phyloP scores from a whole-genome alignment of 352 stramenopile genomes.

The Phytophthora sp. region DNA sequence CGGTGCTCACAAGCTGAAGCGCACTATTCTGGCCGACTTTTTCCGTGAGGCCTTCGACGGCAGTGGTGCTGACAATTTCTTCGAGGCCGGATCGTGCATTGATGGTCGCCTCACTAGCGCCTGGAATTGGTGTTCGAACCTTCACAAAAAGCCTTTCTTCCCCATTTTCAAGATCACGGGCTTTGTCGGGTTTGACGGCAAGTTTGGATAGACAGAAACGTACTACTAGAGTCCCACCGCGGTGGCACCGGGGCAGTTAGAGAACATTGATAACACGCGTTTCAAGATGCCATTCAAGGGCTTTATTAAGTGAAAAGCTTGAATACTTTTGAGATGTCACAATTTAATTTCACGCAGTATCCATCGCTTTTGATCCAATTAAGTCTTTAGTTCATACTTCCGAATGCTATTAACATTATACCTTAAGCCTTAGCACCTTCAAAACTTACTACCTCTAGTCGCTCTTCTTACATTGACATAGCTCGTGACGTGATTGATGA shows the following conservation, averaged over 20 bases:
- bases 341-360: too few relatives aligned
- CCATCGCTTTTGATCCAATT: too few relatives aligned
- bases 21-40: conserved; percentile 95
- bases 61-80: conserved; percentile 95
- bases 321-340: too few relatives aligned
- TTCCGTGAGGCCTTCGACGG: conserved; percentile 97
- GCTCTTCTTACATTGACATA: conserved; percentile 27
- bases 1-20: conserved; percentile 80
- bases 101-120: conserved; percentile 96
- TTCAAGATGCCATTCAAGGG: too few relatives aligned
- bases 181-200: conserved; percentile 97
- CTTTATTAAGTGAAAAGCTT: too few relatives aligned
- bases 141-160: conserved; percentile 95
- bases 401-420: conserved; percentile 36
- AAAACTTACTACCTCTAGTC: conserved; percentile 27
- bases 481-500: conserved; percentile 30
- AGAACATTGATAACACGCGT: conserved; percentile 6
- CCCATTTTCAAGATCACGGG: conserved; percentile 96
- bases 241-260: conserved; percentile 16
- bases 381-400: conserved; percentile 19
- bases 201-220: conserved; percentile 79
- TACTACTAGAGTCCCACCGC: too few relatives aligned
- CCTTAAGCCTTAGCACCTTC: conserved; percentile 4
- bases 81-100: conserved; percentile 96
- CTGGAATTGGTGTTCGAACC: conserved; percentile 98